Evolutionary conservation across 306 rosid genomes (phyloP).

Genomic region (Rosa chinensis): DNA sequence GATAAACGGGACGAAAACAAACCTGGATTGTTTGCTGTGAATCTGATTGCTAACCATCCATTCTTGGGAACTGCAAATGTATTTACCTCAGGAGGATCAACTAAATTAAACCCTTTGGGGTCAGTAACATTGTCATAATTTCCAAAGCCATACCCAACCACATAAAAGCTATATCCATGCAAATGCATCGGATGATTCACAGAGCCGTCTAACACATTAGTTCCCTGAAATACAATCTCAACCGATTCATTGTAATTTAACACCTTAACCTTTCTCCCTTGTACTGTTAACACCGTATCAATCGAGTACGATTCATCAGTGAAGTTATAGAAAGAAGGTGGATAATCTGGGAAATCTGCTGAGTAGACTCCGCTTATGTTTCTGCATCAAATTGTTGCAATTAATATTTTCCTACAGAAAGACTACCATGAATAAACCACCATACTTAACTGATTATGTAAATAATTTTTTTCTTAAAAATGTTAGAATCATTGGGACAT

Average conservation of each 20-base stretch:
- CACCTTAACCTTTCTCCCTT: constrained; percentile 13
- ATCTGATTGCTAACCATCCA: constrained; percentile 22
- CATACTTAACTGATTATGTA: too few species aligned
- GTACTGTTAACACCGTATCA: not conserved
- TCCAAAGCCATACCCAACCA: not conserved
- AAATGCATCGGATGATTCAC: constrained; percentile 18
- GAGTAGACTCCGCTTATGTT: constrained; percentile 9
- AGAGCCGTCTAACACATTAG: constrained; percentile 3
- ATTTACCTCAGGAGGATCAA: constrained; percentile 15
- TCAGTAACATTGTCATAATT: constrained; percentile 5
- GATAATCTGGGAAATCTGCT: constrained; percentile 4
- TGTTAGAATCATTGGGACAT: too few species aligned
- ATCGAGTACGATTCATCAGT: not conserved
- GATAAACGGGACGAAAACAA: too few species aligned
- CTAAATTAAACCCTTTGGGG: constrained; percentile 3
- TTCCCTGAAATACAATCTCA: constrained; percentile 22
- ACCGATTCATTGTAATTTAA: constrained; percentile 13
- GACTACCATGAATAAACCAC: too few species aligned
- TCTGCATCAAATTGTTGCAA: constrained; percentile 1
- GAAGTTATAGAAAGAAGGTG: constrained; percentile 8
- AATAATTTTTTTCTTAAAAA: too few species aligned
- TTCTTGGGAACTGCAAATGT: constrained; percentile 2
- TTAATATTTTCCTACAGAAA: not conserved
- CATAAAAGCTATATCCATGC: constrained; percentile 17
- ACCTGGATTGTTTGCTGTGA: too few species aligned